phyloP scores from a whole-genome alignment of 1,284 basidiomycete genomes.

The Naganishia sp. region DNA sequence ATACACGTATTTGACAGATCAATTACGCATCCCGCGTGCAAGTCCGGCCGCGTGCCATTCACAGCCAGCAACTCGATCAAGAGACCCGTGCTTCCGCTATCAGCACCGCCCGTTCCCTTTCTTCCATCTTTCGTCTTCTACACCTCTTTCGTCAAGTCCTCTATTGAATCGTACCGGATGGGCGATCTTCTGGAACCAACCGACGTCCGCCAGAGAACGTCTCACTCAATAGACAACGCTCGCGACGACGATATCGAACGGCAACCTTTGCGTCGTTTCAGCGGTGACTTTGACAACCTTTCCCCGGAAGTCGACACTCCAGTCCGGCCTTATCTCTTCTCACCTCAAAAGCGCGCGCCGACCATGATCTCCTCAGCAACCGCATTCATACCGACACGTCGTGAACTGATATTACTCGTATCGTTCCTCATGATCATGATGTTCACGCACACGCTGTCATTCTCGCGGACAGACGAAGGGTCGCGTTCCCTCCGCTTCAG shows the following conservation, averaged over 20 bases:
- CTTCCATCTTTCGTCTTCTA: neutral
- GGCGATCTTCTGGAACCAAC: neutral
- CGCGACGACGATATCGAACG: neutral
- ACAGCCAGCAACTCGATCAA: too few relatives aligned
- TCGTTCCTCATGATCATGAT: constrained; percentile 44
- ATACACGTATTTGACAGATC: too few relatives aligned
- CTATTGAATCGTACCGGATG: neutral
- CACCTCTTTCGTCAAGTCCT: neutral
- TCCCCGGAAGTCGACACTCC: constrained; percentile 12
- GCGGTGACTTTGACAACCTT: constrained; percentile 1
- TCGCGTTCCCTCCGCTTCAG: constrained; percentile 41
- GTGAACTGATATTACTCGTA: constrained; percentile 50
- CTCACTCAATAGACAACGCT: neutral
- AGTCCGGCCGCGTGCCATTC: too few relatives aligned
- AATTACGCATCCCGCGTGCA: too few relatives aligned
- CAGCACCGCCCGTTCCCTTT: neutral
- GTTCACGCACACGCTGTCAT: constrained; percentile 50
- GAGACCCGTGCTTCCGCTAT: too few relatives aligned
- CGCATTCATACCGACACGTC: constrained; percentile 37
- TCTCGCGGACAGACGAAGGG: constrained; percentile 45
- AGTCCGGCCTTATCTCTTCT: constrained; percentile 10
- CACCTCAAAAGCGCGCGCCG: constrained; percentile 3
- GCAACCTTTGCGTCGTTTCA: neutral
- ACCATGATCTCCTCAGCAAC: constrained; percentile 9
- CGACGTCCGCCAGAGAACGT: constrained; percentile 5